phyloP scores from a whole-genome alignment of 345 rosid species.

The Gossypium australe region DNA sequence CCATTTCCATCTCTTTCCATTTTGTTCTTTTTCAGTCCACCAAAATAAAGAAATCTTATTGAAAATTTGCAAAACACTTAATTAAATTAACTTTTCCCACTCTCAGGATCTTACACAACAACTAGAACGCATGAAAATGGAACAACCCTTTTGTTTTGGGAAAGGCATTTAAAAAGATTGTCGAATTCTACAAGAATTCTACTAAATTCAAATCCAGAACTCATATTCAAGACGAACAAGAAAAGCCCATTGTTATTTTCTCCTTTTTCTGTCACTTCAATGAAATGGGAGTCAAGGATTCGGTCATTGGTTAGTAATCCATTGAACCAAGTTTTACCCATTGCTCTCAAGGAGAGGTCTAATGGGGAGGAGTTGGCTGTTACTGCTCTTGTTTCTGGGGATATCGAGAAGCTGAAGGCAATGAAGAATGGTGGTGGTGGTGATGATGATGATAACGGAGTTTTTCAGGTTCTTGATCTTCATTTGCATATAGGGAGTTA shows the following conservation, averaged over 20 bases:
- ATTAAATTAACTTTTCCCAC: background rate
- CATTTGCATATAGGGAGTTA: constrained; percentile 55
- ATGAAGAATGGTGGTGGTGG: constrained; percentile 10
- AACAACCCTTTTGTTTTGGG: constrained; percentile 61
- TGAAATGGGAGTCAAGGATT: constrained; percentile 36
- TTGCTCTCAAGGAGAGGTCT: constrained; percentile 33
- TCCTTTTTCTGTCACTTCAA: constrained; percentile 12
- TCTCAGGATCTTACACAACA: constrained; percentile 78
- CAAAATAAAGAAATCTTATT: background rate
- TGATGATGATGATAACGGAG: background rate
- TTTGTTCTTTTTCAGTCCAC: background rate
- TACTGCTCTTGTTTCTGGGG: constrained; percentile 64
- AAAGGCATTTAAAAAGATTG: constrained; percentile 54
- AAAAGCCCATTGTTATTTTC: background rate
- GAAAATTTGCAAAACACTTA: background rate
- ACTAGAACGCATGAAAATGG: constrained; percentile 61
- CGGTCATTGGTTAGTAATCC: constrained; percentile 41
- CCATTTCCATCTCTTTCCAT: background rate
- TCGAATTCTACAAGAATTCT: constrained; percentile 53
- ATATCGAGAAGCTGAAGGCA: constrained; percentile 34
- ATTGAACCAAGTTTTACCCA: constrained; percentile 34
- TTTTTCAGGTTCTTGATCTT: constrained; percentile 41
- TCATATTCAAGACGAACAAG: constrained; percentile 33
- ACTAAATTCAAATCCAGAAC: constrained; percentile 36
- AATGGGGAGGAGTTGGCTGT: constrained; percentile 60